phyloP scores from a whole-genome alignment of 208 protist species.

The Acanthamoeba triangularis region DNA sequence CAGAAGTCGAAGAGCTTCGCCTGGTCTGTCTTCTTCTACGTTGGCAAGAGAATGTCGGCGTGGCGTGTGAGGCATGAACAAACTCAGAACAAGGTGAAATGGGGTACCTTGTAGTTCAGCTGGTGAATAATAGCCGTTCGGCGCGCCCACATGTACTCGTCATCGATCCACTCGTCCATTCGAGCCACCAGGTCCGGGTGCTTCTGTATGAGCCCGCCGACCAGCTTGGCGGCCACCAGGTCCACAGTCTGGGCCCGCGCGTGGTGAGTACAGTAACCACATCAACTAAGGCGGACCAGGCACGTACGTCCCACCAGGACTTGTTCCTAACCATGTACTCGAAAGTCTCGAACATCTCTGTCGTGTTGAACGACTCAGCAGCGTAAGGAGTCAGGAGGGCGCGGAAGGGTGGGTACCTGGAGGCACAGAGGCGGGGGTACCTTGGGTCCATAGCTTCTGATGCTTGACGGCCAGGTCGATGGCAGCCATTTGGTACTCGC shows the following conservation, averaged over 20 bases:
- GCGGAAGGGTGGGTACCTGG: background rate
- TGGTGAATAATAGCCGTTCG: conserved; percentile 51
- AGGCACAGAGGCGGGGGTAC: background rate
- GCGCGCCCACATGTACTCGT: conserved; percentile 60
- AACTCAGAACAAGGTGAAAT: background rate
- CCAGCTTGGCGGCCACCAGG: conserved; percentile 25
- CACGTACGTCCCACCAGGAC: conserved; percentile 71
- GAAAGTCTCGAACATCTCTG: conserved; percentile 17
- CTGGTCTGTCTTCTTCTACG: background rate
- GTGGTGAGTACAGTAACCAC: background rate
- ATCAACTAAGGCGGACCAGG: background rate
- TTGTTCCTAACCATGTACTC: conserved; percentile 65
- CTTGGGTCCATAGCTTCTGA: background rate
- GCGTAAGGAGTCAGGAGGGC: background rate
- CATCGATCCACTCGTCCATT: conserved; percentile 40
- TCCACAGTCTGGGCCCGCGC: conserved; percentile 2
- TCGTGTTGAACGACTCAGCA: background rate
- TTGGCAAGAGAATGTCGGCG: background rate
- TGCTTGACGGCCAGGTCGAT: conserved; percentile 49
- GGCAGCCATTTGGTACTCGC: conserved; percentile 19
- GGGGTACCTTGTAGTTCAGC: conserved; percentile 37
- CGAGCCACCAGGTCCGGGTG: background rate
- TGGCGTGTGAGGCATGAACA: background rate
- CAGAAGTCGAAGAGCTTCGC: conserved; percentile 41
- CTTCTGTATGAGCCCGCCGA: conserved; percentile 22